Evolutionary conservation across 2,329 filamentous ascomycete species (phyloP).

Genomic region (Hymenoscyphus scutula): DNA sequence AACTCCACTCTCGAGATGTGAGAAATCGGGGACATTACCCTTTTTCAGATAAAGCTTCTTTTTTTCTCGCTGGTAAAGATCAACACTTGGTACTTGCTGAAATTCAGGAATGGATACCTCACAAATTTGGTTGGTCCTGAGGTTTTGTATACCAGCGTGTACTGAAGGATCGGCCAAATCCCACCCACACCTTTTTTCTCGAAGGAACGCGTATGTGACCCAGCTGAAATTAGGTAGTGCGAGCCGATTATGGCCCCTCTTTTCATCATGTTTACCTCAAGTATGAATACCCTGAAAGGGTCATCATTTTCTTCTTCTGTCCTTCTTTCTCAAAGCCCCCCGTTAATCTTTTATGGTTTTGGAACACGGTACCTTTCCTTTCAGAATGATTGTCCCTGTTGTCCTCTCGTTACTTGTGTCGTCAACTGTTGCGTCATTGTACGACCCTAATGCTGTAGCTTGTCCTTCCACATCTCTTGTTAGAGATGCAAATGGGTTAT

Average conservation of each 20-base stretch:
- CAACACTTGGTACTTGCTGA: no score
- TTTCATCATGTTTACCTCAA: background rate
- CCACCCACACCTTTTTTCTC: background rate
- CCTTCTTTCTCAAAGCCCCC: background rate
- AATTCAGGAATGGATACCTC: background rate
- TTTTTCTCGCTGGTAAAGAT: no score
- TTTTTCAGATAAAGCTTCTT: no score
- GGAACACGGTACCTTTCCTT: background rate
- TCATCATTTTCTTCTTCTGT: background rate
- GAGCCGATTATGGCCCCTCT: background rate
- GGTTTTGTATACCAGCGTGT: background rate
- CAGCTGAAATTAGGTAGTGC: background rate
- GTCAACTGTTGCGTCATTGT: constrained; percentile 22
- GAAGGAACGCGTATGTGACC: background rate
- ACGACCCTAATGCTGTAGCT: constrained; percentile 38
- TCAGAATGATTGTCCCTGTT: constrained; percentile 17
- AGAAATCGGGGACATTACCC: background rate
- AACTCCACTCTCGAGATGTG: background rate
- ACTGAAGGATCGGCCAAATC: background rate
- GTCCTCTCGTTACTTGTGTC: constrained; percentile 18
- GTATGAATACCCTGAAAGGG: background rate
- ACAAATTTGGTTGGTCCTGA: background rate
- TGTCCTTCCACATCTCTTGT: constrained; percentile 42
- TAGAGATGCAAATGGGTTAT: constrained; percentile 39
- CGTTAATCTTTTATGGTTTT: background rate